Base-by-base conservation (phyloP, 148 eudicot genomes). In the Polygonum aviculare region DNA sequence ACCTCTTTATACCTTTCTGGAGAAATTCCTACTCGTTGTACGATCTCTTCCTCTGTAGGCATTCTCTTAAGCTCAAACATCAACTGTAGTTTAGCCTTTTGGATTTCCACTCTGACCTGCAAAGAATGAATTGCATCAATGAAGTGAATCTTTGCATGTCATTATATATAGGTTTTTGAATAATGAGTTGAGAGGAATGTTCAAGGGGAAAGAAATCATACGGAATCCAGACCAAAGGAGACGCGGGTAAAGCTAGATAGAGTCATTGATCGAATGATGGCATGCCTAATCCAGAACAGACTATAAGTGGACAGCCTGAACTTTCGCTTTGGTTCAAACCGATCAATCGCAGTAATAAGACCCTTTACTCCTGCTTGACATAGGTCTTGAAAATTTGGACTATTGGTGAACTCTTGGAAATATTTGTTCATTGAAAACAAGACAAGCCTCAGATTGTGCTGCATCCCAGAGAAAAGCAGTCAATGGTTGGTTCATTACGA, bases 361-460 rank as follows among this genome's bases (percentile, higher is more conserved):
- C 99, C 99, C 78, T 83, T 89, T 41, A 89, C 98, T 69, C 99
- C 99, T 73, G 92, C 97, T 81, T 94, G 98, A 81, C 99, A 95
- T 26, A 95, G 88, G 81, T 93, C 99, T 82, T 91, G 96, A 75
- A 90, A 95, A 62, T 80, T 84, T 22, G 93, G 94, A 52, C 90
- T 91, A 73, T 83, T 87, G 31, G 86, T 79, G 36, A 88, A 93
- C 81, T 91, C 94, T 80, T 85, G 94, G 85, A 95, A 95, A 77
- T 95, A 91, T 83, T 91, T 93, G 82, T 93, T 93, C 85, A 93
- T 88, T 19, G 83, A 93, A 78, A 92, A 95, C 81, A 91, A 79
- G 35, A 95, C 90, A 26, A 95, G 97, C 60, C 99, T 88, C 45
- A 93, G 89, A 80, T 95, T 95, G 81, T 95, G 99, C 99, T 95